Evolutionary conservation across 1,284 basidiomycete species (phyloP).

Genomic region (Moesziomyces antarcticus): DNA sequence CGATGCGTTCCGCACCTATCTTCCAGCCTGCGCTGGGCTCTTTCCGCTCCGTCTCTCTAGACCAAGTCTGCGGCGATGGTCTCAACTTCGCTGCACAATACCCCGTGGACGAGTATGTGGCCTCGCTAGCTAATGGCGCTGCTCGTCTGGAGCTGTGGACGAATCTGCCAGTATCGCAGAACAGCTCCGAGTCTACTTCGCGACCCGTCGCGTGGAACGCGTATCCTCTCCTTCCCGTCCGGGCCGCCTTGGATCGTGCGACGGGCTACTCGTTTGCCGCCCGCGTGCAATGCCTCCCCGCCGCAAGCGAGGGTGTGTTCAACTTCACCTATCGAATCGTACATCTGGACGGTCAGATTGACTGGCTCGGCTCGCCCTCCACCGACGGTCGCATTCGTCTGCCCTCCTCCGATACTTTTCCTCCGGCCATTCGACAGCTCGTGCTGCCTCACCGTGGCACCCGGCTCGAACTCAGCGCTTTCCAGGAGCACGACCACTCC

Average conservation of each 20-base stretch:
- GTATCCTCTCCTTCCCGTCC: conserved; percentile 10
- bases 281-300: conserved; percentile 15
- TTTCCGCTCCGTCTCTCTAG: conserved; percentile 5
- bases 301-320: conserved; percentile 11
- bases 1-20: conserved; percentile 25
- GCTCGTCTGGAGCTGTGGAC: conserved; percentile 42
- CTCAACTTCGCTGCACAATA: conserved; percentile 31
- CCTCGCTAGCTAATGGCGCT: conserved; percentile 19
- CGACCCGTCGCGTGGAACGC: conserved; percentile 23
- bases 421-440: conserved; percentile 14
- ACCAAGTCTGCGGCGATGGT: conserved; percentile 12
- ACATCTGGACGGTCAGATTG: conserved; percentile 39
- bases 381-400: conserved; percentile 36
- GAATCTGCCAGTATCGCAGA: conserved; percentile 15
- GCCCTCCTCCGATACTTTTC: background rate
- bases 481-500: background rate
- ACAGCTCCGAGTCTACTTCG: conserved; percentile 11
- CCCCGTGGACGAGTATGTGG: conserved; percentile 23
- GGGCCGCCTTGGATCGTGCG: background rate
- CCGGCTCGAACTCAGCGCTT: background rate
- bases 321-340: conserved; percentile 43
- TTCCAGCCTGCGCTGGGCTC: conserved; percentile 32
- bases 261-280: conserved; percentile 25
- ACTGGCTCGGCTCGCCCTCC: conserved; percentile 39
- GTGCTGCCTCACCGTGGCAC: conserved; percentile 10